phyloP scores from a whole-genome alignment of 495 filamentous ascomycete genomes.

The Trichoderma erinaceum region DNA sequence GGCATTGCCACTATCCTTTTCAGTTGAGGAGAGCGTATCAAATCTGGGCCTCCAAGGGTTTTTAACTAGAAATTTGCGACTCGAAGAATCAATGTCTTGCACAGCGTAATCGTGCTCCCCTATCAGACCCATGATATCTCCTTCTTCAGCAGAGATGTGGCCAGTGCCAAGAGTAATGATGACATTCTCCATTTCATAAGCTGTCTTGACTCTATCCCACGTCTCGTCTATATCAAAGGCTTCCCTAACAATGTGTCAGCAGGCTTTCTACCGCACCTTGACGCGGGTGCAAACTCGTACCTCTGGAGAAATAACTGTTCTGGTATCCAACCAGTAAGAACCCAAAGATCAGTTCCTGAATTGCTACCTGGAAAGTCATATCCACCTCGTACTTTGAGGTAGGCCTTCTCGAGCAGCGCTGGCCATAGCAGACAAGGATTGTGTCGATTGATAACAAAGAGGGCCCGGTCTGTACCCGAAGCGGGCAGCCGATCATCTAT shows the following conservation, averaged over 20 bases:
- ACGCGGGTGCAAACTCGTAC: conserved; percentile 25
- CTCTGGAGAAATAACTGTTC: conserved; percentile 88
- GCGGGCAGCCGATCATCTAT: conserved; percentile 90
- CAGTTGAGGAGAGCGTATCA: conserved; percentile 1
- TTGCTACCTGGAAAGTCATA: conserved; percentile 99
- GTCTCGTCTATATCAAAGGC: conserved; percentile 66
- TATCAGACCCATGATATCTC: conserved; percentile 72
- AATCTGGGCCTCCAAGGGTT: conserved; percentile 68
- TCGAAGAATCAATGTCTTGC: conserved; percentile 57
- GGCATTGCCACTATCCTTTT: conserved; percentile 16
- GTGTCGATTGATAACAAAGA: conserved; percentile 85
- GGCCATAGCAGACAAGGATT: conserved; percentile 78
- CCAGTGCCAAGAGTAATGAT: conserved; percentile 89
- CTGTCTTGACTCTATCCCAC: conserved; percentile 70
- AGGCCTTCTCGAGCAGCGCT: conserved; percentile 94
- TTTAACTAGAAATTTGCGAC: conserved; percentile 72
- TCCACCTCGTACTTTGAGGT: conserved; percentile 91
- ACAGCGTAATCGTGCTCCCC: conserved; percentile 94
- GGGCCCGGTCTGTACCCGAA: conserved; percentile 60
- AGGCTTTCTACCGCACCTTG: background rate
- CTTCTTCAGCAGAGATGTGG: conserved; percentile 62
- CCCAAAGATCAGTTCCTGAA: conserved; percentile 86
- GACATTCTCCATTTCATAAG: conserved; percentile 73
- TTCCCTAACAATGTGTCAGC: conserved; percentile 38
- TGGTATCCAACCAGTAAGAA: conserved; percentile 91